A percentile compares a stretch with the other conserved stretches of the same genome.
Conservation (phyloP, 2,329 filamentous ascomycete genomes). For the Pseudogymnoascus sp. region DNA sequence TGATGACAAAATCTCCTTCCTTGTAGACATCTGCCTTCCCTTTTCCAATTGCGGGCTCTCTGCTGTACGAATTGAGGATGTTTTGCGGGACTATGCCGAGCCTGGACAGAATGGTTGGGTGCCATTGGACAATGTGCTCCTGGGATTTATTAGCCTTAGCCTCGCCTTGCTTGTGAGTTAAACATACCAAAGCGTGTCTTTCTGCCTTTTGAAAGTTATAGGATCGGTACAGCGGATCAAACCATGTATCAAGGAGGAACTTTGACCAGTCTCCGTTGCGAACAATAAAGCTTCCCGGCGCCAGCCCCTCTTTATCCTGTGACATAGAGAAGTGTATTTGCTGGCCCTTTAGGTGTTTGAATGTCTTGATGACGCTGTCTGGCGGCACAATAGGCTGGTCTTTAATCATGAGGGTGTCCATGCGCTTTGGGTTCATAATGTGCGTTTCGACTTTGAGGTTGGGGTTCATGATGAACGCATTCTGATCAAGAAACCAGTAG, state of each 20-base stretch:
- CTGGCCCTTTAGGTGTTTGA: slow-evolving; percentile 67
- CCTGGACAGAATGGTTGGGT: slow-evolving; percentile 87
- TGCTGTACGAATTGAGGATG: slow-evolving; percentile 69
- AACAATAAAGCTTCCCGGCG: slow-evolving; percentile 69
- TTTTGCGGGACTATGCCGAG: slow-evolving; percentile 84
- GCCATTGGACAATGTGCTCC: slow-evolving; percentile 92
- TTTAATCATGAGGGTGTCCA: slow-evolving; percentile 76
- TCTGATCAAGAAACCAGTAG: slow-evolving; percentile 80
- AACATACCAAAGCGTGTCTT: slow-evolving; percentile 72
- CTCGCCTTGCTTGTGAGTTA: not conserved
- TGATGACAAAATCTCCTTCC: slow-evolving; percentile 77
- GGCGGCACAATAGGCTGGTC: slow-evolving; percentile 85
- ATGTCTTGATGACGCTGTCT: slow-evolving; percentile 94
- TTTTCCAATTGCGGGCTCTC: slow-evolving; percentile 32
- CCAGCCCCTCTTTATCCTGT: slow-evolving; percentile 75
- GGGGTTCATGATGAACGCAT: slow-evolving; percentile 84
- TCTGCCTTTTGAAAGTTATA: slow-evolving; percentile 98
- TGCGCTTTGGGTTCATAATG: slow-evolving; percentile 56
- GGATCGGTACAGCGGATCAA: slow-evolving; percentile 82
- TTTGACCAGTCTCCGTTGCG: slow-evolving; percentile 82
- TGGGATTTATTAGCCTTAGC: slow-evolving; percentile 29
- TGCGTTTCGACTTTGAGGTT: slow-evolving; percentile 60
- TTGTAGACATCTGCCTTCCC: slow-evolving; percentile 57
- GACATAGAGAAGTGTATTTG: slow-evolving; percentile 76
- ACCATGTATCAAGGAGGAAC: slow-evolving; percentile 93